Evolutionary conservation across 106 monocot genomes (phyloP).

Genomic region (Allium cepa): DNA sequence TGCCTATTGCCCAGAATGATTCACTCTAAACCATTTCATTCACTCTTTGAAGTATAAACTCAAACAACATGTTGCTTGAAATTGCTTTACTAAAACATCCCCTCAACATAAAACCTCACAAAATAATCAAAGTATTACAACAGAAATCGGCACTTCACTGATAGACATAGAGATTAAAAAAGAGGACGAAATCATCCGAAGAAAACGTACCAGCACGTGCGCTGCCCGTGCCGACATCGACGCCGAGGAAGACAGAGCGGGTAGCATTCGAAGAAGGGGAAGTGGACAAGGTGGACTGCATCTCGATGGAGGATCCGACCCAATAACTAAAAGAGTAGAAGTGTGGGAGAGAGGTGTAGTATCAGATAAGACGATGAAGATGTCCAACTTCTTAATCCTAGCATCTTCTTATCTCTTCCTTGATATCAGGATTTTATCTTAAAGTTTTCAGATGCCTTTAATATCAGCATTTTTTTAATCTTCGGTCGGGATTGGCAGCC

Average conservation of each 20-base stretch:
- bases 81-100: too few species aligned
- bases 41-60: too few species aligned
- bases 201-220: conserved; percentile 69
- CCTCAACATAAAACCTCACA: too few species aligned
- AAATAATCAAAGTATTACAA: too few species aligned
- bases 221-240: conserved; percentile 98
- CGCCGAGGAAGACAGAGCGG: conserved; percentile 68
- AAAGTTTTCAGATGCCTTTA: too few species aligned
- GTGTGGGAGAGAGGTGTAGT: not conserved
- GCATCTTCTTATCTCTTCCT: not conserved
- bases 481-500: too few species aligned
- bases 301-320: conserved; percentile 19
- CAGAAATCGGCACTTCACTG: too few species aligned
- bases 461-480: too few species aligned
- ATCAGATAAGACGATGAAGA: conserved; percentile 8
- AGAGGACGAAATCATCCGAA: not conserved
- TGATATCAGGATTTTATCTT: too few species aligned
- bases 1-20: too few species aligned
- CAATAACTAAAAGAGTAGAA: not conserved
- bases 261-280: not conserved
- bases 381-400: not conserved
- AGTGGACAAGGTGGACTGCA: conserved; percentile 12
- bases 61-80: too few species aligned
- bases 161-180: not conserved
- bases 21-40: too few species aligned